A percentile compares a stretch with the other conserved stretches of the same genome.
Evolutionary conservation across 345 rosid species (phyloP).

Genomic region (Euclidium syriacum): DNA sequence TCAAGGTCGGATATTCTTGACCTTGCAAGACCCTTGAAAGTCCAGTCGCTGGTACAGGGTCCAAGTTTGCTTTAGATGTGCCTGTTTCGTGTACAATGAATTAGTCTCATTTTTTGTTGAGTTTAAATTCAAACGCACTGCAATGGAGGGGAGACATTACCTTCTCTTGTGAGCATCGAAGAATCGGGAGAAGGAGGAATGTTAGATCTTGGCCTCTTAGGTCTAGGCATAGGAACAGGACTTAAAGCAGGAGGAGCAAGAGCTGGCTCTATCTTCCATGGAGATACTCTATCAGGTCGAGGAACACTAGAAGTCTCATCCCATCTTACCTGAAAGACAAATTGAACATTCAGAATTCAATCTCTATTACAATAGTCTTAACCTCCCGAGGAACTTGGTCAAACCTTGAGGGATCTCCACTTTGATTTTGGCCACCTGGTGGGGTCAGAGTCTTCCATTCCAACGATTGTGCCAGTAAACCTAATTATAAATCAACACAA

Average conservation of each 20-base stretch:
- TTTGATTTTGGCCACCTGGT: slow-evolving; percentile 58
- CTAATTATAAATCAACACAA: slow-evolving; percentile 29
- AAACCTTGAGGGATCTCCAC: slow-evolving; percentile 87
- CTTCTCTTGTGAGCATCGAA: slow-evolving; percentile 58
- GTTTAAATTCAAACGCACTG: not conserved
- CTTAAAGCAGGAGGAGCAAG: slow-evolving; percentile 66
- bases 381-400: not conserved
- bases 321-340: slow-evolving; percentile 68
- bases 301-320: slow-evolving; percentile 66
- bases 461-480: slow-evolving; percentile 78
- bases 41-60: slow-evolving; percentile 51
- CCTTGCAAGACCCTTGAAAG: slow-evolving; percentile 77
- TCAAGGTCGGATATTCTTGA: slow-evolving; percentile 70
- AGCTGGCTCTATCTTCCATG: slow-evolving; percentile 86
- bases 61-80: slow-evolving; percentile 39
- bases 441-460: slow-evolving; percentile 60
- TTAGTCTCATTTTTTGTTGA: not conserved
- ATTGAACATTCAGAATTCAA: slow-evolving; percentile 7
- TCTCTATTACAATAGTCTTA: not conserved
- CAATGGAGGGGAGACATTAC: slow-evolving; percentile 26
- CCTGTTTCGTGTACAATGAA: slow-evolving; percentile 25
- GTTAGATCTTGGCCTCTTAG: slow-evolving; percentile 58
- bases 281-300: slow-evolving; percentile 86
- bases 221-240: slow-evolving; percentile 54
- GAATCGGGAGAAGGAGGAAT: slow-evolving; percentile 54